phyloP scores from a whole-genome alignment of 2,329 filamentous ascomycete genomes.

The Fusarium duplospermum region DNA sequence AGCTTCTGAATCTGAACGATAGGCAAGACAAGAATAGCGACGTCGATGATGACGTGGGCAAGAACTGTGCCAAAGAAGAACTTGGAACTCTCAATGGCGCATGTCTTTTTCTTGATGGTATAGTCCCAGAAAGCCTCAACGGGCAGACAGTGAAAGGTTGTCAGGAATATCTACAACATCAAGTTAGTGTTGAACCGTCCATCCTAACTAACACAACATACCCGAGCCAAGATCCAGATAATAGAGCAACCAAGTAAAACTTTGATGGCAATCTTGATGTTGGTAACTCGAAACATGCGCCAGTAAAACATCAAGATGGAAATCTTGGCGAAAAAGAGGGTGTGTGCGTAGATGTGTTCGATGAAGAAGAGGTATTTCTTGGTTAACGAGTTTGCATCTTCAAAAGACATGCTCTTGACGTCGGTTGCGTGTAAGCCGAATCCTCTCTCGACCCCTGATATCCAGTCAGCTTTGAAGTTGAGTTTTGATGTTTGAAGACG shows the following conservation, averaged over 20 bases:
- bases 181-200: background rate
- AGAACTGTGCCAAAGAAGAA: constrained; percentile 49
- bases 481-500: background rate
- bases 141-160: constrained; percentile 50
- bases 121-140: constrained; percentile 49
- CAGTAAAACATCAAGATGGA: constrained; percentile 48
- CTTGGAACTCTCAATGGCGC: constrained; percentile 44
- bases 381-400: constrained; percentile 20
- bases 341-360: constrained; percentile 46
- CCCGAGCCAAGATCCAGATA: constrained; percentile 44
- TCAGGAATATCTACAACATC: constrained; percentile 43
- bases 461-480: constrained; percentile 1
- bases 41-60: constrained; percentile 48
- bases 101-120: constrained; percentile 40
- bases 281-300: constrained; percentile 46
- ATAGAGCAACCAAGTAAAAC: constrained; percentile 41
- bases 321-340: constrained; percentile 45
- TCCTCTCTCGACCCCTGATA: constrained; percentile 28
- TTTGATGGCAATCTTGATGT: constrained; percentile 40
- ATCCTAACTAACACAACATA: background rate
- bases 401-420: constrained; percentile 5
- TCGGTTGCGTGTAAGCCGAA: constrained; percentile 32
- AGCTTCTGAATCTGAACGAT: constrained; percentile 47
- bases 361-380: constrained; percentile 37
- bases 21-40: constrained; percentile 47